A percentile compares a stretch with the other conserved stretches of the same genome.
phyloP scores from a whole-genome alignment of 257 asterid species.

The Anisodus tanguticus region DNA sequence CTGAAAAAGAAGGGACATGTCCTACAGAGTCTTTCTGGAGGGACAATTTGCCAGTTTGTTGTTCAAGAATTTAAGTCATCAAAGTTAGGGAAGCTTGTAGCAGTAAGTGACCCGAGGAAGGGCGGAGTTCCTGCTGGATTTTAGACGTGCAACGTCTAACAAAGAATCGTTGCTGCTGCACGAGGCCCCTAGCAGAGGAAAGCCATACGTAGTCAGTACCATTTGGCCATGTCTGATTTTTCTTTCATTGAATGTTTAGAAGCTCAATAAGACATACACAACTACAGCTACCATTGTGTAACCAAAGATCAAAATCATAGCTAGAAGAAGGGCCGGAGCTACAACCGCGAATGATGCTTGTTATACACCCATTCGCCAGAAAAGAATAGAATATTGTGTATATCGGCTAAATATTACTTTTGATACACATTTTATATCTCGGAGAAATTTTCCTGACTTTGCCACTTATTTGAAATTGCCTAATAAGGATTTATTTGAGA shows the following conservation, averaged over 20 bases:
- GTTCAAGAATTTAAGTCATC: conserved; percentile 47
- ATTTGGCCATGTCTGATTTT: not conserved
- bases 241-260: not conserved
- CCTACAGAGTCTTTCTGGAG: conserved; percentile 52
- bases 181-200: not conserved
- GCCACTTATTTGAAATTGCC: too few relatives aligned
- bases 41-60: conserved; percentile 63
- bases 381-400: not conserved
- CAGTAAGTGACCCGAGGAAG: conserved; percentile 75
- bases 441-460: too few relatives aligned
- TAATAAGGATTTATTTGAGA: too few relatives aligned
- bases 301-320: not conserved
- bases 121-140: conserved; percentile 74
- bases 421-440: too few relatives aligned
- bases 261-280: not conserved
- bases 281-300: not conserved
- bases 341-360: not conserved
- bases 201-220: not conserved
- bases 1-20: conserved; percentile 59
- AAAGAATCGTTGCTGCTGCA: not conserved
- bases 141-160: conserved; percentile 12
- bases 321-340: not conserved
- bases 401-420: not conserved
- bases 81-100: conserved; percentile 44
- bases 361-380: not conserved